A percentile compares a stretch with the other conserved stretches of the same genome.
phyloP scores from a whole-genome alignment of 345 rosid genomes.

The Pistacia integerrima region DNA sequence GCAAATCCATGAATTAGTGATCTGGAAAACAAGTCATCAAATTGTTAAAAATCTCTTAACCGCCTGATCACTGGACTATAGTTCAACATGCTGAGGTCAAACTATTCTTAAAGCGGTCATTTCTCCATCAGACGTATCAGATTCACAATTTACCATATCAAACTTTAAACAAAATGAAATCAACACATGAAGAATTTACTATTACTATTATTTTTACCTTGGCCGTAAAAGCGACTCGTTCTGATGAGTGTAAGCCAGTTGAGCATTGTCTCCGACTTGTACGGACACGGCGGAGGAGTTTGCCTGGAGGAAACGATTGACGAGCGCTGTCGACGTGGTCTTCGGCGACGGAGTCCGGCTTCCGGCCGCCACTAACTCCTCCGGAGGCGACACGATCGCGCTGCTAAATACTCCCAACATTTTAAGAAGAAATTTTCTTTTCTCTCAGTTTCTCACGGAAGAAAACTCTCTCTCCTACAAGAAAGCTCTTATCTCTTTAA shows the following conservation, averaged over 20 bases:
- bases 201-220: slow-evolving; percentile 46
- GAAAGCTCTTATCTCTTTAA: neutral
- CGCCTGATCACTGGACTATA: neutral
- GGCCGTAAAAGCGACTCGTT: slow-evolving; percentile 68
- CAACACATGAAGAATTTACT: neutral
- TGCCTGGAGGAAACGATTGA: slow-evolving; percentile 62
- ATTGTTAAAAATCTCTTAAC: neutral
- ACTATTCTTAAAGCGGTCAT: neutral
- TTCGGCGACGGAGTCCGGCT: slow-evolving; percentile 94
- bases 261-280: slow-evolving; percentile 70
- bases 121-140: neutral
- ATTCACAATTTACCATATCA: neutral
- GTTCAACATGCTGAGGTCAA: neutral
- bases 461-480: neutral
- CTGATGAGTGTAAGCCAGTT: slow-evolving; percentile 76
- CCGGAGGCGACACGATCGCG: slow-evolving; percentile 81
- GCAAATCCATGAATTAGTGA: neutral
- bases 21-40: neutral
- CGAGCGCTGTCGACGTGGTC: slow-evolving; percentile 55
- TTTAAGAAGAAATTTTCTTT: neutral
- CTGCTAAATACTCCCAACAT: slow-evolving; percentile 96
- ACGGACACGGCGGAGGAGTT: slow-evolving; percentile 67
- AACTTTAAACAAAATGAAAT: neutral
- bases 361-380: slow-evolving; percentile 95
- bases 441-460: slow-evolving; percentile 2